A percentile compares a stretch with the other conserved stretches of the same genome.
phyloP scores from a whole-genome alignment of 257 asterid genomes.

The Penstemon davidsonii region DNA sequence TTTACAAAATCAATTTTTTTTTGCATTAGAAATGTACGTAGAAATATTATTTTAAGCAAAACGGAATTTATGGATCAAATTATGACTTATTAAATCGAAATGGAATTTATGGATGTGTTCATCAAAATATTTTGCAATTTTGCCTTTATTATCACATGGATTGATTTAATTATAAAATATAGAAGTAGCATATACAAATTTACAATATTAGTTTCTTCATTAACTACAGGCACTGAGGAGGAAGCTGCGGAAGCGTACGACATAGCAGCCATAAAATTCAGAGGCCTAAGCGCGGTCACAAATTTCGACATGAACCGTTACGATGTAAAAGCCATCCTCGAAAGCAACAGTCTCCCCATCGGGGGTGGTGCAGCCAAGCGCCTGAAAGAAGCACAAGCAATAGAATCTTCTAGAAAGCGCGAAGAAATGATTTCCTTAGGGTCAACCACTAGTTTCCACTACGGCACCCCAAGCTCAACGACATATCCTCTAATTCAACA shows the following conservation, averaged over 20 bases:
- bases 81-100: no score
- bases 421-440: conserved; percentile 65
- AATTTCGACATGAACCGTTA: conserved; percentile 92
- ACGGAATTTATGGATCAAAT: no score
- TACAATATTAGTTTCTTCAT: neutral
- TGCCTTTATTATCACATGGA: no score
- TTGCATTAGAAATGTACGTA: no score
- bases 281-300: conserved; percentile 84
- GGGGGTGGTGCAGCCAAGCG: conserved; percentile 92
- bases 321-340: conserved; percentile 81
- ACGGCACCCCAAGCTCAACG: conserved; percentile 39
- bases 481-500: conserved; percentile 51
- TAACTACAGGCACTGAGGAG: conserved; percentile 69
- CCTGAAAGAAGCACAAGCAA: conserved; percentile 76
- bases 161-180: no score
- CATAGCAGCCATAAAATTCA: conserved; percentile 82
- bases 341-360: conserved; percentile 79
- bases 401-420: conserved; percentile 64
- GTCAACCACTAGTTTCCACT: conserved; percentile 41
- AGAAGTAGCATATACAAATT: no score
- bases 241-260: conserved; percentile 99
- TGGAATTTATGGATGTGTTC: no score
- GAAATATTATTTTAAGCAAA: no score
- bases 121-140: no score
- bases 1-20: no score